Base-by-base conservation (phyloP, 164 flowering plant genomes). In the Cinnamomum micranthum region DNA sequence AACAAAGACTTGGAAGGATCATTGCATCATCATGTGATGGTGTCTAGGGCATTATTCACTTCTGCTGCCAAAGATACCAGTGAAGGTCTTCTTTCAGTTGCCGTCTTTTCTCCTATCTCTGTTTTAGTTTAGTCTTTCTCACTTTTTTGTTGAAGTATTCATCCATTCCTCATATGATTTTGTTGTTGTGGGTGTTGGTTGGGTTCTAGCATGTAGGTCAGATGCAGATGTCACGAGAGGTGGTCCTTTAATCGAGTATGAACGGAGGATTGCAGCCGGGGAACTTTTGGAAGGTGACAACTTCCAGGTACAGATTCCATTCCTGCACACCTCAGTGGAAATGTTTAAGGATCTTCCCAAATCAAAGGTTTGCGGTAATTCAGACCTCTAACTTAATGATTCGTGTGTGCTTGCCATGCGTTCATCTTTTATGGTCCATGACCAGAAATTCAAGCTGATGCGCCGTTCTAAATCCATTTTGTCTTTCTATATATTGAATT, bases 231-330 rank as follows among this genome's bases (percentile, higher is more conserved):
- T 70, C 35, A 85, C 58, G 47, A 74, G 80, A 67, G 88, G 81
- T 28, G 98, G 99, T 51, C 99, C 99, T 17, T 87, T 92, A n/a
- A 87, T 89, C 24, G 99, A 95, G 86, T 95, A 93, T 82, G 92
- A 91, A 75, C 82, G 93, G 33, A 85, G 99, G 84, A 89, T 95
- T 75, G 83, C 87, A 24, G 82, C 88, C 3, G 95, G 98, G 71
- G 99, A 95, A 75, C 96, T 95, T 63, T 72, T 84, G 65, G 97
- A 88, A 78, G 99, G 98, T 75, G 99, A 95, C 82, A 78, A 35
- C 41, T 88, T 88, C 77, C 99, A 95, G 94, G 99, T 92, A 80
- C 65, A 12, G 22, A 11, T 17, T 17, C 71, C 59, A 31, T 17
- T 2, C 25, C 11, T 4, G n/a, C 10, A 52, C 59, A 19, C 17